A percentile compares a stretch with the other conserved stretches of the same genome.
Evolutionary conservation across 1,284 basidiomycete species (phyloP).

Genomic region (Earliella scabrosa): DNA sequence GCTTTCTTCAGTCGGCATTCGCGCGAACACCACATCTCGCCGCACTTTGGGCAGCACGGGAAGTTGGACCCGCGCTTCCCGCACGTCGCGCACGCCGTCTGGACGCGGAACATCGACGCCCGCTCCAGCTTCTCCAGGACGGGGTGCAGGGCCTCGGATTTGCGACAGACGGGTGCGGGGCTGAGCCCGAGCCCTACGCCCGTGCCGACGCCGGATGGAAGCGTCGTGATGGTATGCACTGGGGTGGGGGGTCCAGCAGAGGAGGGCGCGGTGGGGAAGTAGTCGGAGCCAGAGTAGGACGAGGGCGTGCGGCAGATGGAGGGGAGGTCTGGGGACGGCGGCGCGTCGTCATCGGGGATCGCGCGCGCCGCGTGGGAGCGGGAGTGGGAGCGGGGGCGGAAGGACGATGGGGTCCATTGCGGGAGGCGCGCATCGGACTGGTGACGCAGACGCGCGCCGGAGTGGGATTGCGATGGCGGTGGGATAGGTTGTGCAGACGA

Average conservation of each 20-base stretch:
- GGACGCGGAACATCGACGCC: constrained; percentile 54
- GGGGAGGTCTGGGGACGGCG: constrained; percentile 29
- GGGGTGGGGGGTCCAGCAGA: constrained; percentile 30
- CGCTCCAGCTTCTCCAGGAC: constrained; percentile 59
- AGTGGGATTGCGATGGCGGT: neutral
- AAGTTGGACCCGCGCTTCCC: constrained; percentile 60
- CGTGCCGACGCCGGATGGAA: constrained; percentile 7
- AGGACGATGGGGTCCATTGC: neutral
- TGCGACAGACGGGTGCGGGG: neutral
- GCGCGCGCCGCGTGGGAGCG: neutral
- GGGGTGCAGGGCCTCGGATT: constrained; percentile 43
- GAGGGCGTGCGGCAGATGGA: constrained; percentile 39
- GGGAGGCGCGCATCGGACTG: neutral
- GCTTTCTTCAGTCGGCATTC: constrained; percentile 57
- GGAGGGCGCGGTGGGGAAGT: constrained; percentile 35
- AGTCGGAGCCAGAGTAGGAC: constrained; percentile 33
- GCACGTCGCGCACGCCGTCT: constrained; percentile 58
- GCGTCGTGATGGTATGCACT: constrained; percentile 15
- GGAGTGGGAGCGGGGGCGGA: neutral
- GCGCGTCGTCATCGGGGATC: constrained; percentile 9
- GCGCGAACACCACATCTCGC: constrained; percentile 72
- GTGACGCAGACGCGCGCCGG: constrained; percentile 2
- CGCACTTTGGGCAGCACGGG: constrained; percentile 67
- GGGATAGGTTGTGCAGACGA: constrained; percentile 4
- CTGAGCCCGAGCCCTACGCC: neutral